phyloP scores from a whole-genome alignment of 23 red algal species.

The Gracilariopsis chorda region DNA sequence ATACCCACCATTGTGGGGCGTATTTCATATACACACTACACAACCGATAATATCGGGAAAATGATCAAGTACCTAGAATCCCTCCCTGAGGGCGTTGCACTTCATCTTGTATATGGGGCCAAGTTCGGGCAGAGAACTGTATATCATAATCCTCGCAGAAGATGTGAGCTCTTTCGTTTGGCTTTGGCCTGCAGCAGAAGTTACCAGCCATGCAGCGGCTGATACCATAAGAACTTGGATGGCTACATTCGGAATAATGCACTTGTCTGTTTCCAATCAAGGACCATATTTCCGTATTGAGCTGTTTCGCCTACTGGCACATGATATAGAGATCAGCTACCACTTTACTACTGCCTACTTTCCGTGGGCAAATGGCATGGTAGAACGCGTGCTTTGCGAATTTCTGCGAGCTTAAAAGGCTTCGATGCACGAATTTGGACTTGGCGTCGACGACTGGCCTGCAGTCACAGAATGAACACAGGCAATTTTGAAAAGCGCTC shows the following conservation, averaged over 20 bases:
- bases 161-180: not conserved
- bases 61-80: no score
- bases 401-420: not conserved
- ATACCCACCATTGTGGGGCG: no score
- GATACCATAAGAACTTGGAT: no score
- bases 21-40: no score
- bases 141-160: not conserved
- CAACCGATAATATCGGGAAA: no score
- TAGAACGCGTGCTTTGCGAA: not conserved
- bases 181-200: no score
- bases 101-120: conserved; percentile 37
- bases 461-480: not conserved
- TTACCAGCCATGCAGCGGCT: no score
- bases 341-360: conserved; percentile 41
- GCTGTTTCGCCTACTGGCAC: not conserved
- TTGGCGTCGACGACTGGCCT: not conserved
- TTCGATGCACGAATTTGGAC: not conserved
- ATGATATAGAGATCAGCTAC: not conserved
- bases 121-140: not conserved
- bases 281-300: not conserved
- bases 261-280: not conserved
- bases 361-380: conserved; percentile 47
- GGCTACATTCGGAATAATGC: no score
- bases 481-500: conserved; percentile 20
- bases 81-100: no score